Evolutionary conservation across 805 yeast genomes (phyloP).

Genomic region (Candida tibetensis): DNA sequence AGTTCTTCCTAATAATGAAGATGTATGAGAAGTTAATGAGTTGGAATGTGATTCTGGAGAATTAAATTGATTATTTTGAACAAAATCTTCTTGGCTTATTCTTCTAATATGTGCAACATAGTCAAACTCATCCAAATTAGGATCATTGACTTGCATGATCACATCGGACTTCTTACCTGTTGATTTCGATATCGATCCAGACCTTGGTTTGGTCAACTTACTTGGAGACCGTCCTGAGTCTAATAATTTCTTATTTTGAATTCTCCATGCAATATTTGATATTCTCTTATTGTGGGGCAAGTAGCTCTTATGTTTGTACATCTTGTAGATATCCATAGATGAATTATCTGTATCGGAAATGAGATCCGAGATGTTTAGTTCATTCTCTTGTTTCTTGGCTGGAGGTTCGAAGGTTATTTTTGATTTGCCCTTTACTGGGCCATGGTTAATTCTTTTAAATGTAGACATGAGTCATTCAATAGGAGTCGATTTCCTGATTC

Average conservation of each 20-base stretch:
- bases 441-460: not conserved
- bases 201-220: conserved; percentile 1
- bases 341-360: conserved; percentile 35
- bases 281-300: conserved; percentile 43
- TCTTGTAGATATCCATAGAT: conserved; percentile 36
- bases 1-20: conserved; percentile 2
- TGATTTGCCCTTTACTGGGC: conserved; percentile 1
- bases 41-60: conserved; percentile 6
- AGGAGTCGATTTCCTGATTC: too few species aligned
- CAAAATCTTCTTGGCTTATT: conserved; percentile 38
- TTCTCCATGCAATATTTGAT: conserved; percentile 45
- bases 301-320: conserved; percentile 41
- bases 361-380: conserved; percentile 16
- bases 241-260: conserved; percentile 36
- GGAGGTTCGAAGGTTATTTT: conserved; percentile 11
- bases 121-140: conserved; percentile 40
- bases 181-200: conserved; percentile 2
- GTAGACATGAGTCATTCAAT: not conserved
- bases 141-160: conserved; percentile 15
- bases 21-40: conserved; percentile 12
- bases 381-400: conserved; percentile 5
- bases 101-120: conserved; percentile 45
- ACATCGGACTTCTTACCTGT: conserved; percentile 2
- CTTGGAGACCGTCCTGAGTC: not conserved
- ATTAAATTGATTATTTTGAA: conserved; percentile 8